Base-by-base conservation (phyloP, 352 stramenopile genomes). In the Globisporangium middletonii region DNA sequence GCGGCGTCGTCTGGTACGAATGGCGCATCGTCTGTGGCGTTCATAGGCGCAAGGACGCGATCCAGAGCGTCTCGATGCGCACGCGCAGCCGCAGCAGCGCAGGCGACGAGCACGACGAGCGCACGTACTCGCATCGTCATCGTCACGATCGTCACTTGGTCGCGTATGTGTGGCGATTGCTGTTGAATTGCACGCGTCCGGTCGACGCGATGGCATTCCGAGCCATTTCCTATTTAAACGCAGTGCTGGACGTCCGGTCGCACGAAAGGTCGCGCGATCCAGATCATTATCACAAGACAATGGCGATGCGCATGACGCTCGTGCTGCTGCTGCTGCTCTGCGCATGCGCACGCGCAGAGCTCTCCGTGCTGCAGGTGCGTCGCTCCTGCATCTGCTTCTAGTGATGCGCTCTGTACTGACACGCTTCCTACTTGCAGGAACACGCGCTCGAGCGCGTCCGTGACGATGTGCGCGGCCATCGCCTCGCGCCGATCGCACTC, bases 361-460 rank as follows among this genome's bases (percentile, higher is more conserved):
- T 74, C 23, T 55, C 43, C 4, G 62, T 74, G 45, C 43, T 41
- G 30, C 60, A 63, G 47, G 63, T 75, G 42, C 41, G 54, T 47
- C 2, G 15, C 49, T 16, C 13, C 4, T 0, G 6, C 19, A 12
- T 37, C 8, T 19, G 18, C 23, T 37, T 5, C 15, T 3, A 1
- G 27, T 26, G 30, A 26, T 26, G 15, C 19, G 35, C 23, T 16
- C 27, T 2, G 7, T 53, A 7, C n/a, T 52, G 4, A 35, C 37
- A 9, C 48, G 13, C 8, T 42, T 42, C 8, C 33, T 38, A 9
- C 33, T 2, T 11, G 37, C 37, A 55, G 50, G 35, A 55, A 19
- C 26, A 6, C 15, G 35, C 13, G 11, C 11, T 43, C 13, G 50
- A 55, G 30, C 13, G 35, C 5, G 19, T 55, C 9, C 8, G 2